phyloP scores from a whole-genome alignment of 257 asterid genomes.

The Verbena officinalis region DNA sequence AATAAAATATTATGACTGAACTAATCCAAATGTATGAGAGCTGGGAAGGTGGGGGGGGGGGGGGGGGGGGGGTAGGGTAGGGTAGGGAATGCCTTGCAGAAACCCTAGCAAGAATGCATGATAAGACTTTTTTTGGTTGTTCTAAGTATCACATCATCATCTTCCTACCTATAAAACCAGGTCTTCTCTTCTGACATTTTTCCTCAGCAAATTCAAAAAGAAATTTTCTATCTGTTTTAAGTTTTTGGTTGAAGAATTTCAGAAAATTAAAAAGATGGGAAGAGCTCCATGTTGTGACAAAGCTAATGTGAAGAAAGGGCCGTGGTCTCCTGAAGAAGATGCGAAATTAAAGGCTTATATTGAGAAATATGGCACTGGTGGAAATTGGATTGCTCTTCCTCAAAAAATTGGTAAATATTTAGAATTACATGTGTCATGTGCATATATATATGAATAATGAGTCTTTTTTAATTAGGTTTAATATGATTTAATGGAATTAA shows the following conservation, averaged over 20 bases:
- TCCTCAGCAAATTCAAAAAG: slow-evolving; percentile 27
- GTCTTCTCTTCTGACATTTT: slow-evolving; percentile 63
- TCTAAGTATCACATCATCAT: slow-evolving; percentile 64
- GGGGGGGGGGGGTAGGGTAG: background rate
- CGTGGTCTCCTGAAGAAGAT: slow-evolving; percentile 98
- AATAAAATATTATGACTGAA: slow-evolving; percentile 40
- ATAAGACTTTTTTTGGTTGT: slow-evolving; percentile 49
- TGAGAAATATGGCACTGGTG: slow-evolving; percentile 78
- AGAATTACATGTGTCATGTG: background rate
- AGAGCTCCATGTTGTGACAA: slow-evolving; percentile 99
- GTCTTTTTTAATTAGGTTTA: too few species aligned
- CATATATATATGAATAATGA: too few species aligned
- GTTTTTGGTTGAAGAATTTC: slow-evolving; percentile 3
- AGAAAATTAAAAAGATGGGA: slow-evolving; percentile 54
- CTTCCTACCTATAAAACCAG: slow-evolving; percentile 67
- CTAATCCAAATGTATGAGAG: slow-evolving; percentile 66
- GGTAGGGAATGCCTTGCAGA: slow-evolving; percentile 26
- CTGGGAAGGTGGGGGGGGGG: background rate
- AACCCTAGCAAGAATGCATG: slow-evolving; percentile 57
- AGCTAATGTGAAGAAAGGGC: slow-evolving; percentile 90
- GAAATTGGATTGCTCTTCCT: slow-evolving; percentile 99
- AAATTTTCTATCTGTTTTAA: slow-evolving; percentile 19
- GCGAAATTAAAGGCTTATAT: slow-evolving; percentile 83
- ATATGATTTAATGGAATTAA: background rate
- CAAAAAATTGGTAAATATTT: slow-evolving; percentile 73